Conservation (phyloP, 805 yeast genomes). For the Teunomyces pallodes region DNA sequence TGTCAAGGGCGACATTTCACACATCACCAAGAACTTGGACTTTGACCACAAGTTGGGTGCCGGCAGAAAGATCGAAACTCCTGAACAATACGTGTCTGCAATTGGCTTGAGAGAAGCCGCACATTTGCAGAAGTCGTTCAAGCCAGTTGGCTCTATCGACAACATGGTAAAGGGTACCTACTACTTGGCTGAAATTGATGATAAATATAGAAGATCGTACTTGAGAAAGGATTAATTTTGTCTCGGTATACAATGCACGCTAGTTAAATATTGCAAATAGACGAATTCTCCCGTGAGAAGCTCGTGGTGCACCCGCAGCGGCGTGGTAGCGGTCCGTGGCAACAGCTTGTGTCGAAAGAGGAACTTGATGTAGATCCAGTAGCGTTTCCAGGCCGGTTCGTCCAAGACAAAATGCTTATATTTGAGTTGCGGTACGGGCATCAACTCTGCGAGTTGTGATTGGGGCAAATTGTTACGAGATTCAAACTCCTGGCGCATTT, state of each 20-base stretch:
- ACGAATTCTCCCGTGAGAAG: not conserved
- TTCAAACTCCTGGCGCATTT: not conserved
- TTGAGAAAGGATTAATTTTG: constrained; percentile 55
- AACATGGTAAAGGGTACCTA: constrained; percentile 72
- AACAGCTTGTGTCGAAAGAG: not conserved
- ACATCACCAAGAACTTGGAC: constrained; percentile 62
- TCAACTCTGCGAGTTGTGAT: no score
- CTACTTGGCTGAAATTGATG: constrained; percentile 82
- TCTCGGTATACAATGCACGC: not conserved
- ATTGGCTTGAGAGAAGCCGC: constrained; percentile 85
- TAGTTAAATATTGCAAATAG: not conserved
- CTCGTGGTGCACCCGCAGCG: not conserved
- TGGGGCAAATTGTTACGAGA: no score
- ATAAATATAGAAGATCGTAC: constrained; percentile 82
- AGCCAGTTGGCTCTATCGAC: constrained; percentile 79
- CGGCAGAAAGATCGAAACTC: constrained; percentile 64
- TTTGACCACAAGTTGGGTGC: constrained; percentile 63
- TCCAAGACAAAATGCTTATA: not conserved
- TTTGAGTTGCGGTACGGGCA: not conserved
- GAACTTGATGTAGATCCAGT: constrained; percentile 1
- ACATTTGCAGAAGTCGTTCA: constrained; percentile 74
- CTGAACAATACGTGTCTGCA: constrained; percentile 78
- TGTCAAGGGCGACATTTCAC: constrained; percentile 76
- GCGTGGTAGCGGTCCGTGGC: no score
- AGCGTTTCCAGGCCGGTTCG: not conserved